Conservation (phyloP, 805 yeast species). For the Schwanniomyces occidentalis region DNA sequence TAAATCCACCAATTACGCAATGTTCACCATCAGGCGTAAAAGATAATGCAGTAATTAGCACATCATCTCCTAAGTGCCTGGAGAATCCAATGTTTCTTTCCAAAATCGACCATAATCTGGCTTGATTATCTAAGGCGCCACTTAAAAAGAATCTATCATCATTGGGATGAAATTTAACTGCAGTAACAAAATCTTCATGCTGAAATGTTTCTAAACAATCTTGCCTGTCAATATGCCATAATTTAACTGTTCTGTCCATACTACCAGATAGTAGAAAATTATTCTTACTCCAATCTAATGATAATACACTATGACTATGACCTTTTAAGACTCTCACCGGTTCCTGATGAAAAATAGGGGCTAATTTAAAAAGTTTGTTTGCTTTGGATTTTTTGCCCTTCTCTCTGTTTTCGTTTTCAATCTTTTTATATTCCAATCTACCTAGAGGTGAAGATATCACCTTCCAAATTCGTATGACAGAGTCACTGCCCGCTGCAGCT, state of each 20-base stretch:
- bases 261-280: slow-evolving; percentile 78
- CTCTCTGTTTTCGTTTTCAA: slow-evolving; percentile 14
- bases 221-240: slow-evolving; percentile 80
- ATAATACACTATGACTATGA: slow-evolving; percentile 70
- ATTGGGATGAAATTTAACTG: slow-evolving; percentile 74
- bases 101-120: slow-evolving; percentile 82
- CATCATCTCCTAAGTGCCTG: slow-evolving; percentile 55
- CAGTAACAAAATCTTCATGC: slow-evolving; percentile 82
- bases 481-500: slow-evolving; percentile 83
- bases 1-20: slow-evolving; percentile 73
- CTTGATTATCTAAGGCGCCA: slow-evolving; percentile 74
- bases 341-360: slow-evolving; percentile 73
- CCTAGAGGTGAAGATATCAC: slow-evolving; percentile 74
- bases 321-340: slow-evolving; percentile 65
- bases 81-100: slow-evolving; percentile 62
- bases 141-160: slow-evolving; percentile 87
- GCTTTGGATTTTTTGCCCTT: slow-evolving; percentile 9
- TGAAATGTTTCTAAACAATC: slow-evolving; percentile 62
- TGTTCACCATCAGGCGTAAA: slow-evolving; percentile 66
- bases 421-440: slow-evolving; percentile 46
- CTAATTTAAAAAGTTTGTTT: slow-evolving; percentile 41
- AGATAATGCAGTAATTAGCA: slow-evolving; percentile 71
- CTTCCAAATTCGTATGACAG: slow-evolving; percentile 71
- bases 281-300: slow-evolving; percentile 86
- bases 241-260: slow-evolving; percentile 77